Evolutionary conservation across 768 basidiomycete species (phyloP).

Genomic region (Tricholoma flavovirens): DNA sequence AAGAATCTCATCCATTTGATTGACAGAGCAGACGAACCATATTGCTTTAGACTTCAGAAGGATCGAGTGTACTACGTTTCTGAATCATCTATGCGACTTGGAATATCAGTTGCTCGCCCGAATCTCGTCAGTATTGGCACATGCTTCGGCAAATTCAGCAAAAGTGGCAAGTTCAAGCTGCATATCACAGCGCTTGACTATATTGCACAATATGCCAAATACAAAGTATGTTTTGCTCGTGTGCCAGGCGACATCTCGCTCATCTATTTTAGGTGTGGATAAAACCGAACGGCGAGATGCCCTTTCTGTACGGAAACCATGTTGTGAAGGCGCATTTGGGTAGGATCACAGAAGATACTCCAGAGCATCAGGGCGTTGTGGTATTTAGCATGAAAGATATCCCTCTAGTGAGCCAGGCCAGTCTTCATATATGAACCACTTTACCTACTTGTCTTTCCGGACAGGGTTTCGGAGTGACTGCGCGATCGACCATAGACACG

Average conservation of each 20-base stretch:
- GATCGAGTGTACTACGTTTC: slow-evolving; percentile 97
- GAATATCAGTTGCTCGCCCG: slow-evolving; percentile 86
- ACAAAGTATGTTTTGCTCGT: slow-evolving; percentile 62
- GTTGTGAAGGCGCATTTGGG: slow-evolving; percentile 98
- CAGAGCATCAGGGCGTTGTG: slow-evolving; percentile 97
- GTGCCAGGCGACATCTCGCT: not conserved
- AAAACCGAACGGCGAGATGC: slow-evolving; percentile 99
- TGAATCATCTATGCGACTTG: slow-evolving; percentile 87
- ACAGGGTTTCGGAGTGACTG: slow-evolving; percentile 97
- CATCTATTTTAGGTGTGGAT: slow-evolving; percentile 78
- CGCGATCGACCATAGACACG: slow-evolving; percentile 92
- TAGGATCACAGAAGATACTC: slow-evolving; percentile 96
- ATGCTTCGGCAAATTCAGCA: slow-evolving; percentile 97
- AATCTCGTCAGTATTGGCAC: slow-evolving; percentile 92
- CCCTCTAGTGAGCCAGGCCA: slow-evolving; percentile 60
- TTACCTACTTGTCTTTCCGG: slow-evolving; percentile 4
- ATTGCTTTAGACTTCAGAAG: slow-evolving; percentile 92
- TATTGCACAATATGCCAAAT: slow-evolving; percentile 93
- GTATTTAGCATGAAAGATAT: slow-evolving; percentile 95
- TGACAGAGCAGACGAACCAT: slow-evolving; percentile 89
- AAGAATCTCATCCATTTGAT: slow-evolving; percentile 95
- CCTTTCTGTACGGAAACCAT: slow-evolving; percentile 98
- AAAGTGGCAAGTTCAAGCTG: slow-evolving; percentile 95
- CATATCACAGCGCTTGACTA: slow-evolving; percentile 93
- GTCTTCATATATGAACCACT: not conserved